These are phyloP conservation scores for Talaromyces borbonicus DNA, from an alignment of 495 filamentous ascomycete genomes.

Conservation along the genomic window DNA sequence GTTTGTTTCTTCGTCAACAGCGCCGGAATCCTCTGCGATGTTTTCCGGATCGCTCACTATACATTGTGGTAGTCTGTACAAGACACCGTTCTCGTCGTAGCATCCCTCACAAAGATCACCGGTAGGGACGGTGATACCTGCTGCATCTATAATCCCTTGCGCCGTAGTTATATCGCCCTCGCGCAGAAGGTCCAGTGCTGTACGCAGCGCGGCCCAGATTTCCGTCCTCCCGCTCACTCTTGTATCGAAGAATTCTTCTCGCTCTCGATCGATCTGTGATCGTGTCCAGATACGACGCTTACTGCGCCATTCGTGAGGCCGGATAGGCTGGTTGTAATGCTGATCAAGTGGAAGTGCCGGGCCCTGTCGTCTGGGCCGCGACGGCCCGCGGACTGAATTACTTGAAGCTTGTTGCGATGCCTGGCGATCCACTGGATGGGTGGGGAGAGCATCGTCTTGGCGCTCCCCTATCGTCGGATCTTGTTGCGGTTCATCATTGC, in stretches of 20 bases:
- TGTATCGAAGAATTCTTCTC: conserved; percentile 72
- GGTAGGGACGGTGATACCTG: conserved; percentile 69
- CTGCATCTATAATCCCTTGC: conserved; percentile 66
- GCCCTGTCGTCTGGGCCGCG: conserved; percentile 10
- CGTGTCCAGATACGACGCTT: conserved; percentile 45
- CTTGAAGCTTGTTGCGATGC: conserved; percentile 1
- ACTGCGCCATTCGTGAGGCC: conserved; percentile 39
- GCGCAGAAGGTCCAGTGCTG: conserved; percentile 57
- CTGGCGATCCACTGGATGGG: background rate
- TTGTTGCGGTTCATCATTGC: background rate
- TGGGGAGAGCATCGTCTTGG: conserved; percentile 2
- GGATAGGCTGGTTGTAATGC: conserved; percentile 43
- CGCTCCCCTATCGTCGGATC: conserved; percentile 4
- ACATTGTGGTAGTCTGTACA: conserved; percentile 68
- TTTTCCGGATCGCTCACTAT: conserved; percentile 69
- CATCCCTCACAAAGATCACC: conserved; percentile 61
- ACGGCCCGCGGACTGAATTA: conserved; percentile 11
- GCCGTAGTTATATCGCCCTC: conserved; percentile 55
- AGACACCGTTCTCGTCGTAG: conserved; percentile 67
- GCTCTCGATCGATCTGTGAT: conserved; percentile 35
- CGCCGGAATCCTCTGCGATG: conserved; percentile 33
- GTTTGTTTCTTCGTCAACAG: conserved; percentile 9
- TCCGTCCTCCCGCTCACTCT: conserved; percentile 65
- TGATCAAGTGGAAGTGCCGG: conserved; percentile 22
- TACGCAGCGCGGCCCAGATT: conserved; percentile 65